Conservation (phyloP, 257 asterid genomes). For the Striga asiatica region DNA sequence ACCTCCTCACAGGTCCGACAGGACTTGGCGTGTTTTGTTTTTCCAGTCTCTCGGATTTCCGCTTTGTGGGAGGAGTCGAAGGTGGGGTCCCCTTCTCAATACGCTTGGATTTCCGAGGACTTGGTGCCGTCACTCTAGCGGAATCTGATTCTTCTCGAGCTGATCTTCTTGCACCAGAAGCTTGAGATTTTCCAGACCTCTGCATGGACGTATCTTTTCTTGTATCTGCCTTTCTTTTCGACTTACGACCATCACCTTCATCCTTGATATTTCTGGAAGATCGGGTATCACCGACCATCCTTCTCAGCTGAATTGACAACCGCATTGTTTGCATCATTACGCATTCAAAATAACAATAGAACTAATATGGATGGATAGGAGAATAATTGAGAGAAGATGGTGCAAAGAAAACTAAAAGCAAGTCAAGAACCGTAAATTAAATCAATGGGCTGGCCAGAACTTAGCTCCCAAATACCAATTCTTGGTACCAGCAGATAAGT, state of each 20-base stretch:
- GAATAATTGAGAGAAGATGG: too few relatives aligned
- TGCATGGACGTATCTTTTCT: constrained; percentile 16
- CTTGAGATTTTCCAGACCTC: constrained; percentile 17
- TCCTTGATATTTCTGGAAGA: constrained; percentile 22
- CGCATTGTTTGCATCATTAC: background rate
- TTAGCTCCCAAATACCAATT: background rate
- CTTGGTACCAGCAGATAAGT: background rate
- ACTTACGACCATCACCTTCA: constrained; percentile 16
- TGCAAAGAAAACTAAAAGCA: too few relatives aligned
- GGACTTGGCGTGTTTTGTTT: constrained; percentile 26
- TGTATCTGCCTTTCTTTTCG: constrained; percentile 23
- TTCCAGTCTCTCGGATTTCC: constrained; percentile 25
- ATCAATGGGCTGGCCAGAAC: background rate
- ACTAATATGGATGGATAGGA: too few relatives aligned
- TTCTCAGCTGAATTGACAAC: constrained; percentile 10
- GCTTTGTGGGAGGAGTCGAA: constrained; percentile 16
- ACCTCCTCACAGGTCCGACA: constrained; percentile 30
- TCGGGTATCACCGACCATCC: constrained; percentile 34
- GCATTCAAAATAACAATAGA: background rate
- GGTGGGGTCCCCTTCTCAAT: constrained; percentile 23
- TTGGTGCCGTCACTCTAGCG: constrained; percentile 16
- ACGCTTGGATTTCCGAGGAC: constrained; percentile 38
- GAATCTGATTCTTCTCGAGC: constrained; percentile 22
- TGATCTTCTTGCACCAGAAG: constrained; percentile 14
- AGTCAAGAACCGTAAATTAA: too few relatives aligned